Evolutionary conservation across 2,329 filamentous ascomycete genomes (phyloP), one percentile per base, ranked within the genome.

Genomic region (Microthyrium microscopicum): DNA sequence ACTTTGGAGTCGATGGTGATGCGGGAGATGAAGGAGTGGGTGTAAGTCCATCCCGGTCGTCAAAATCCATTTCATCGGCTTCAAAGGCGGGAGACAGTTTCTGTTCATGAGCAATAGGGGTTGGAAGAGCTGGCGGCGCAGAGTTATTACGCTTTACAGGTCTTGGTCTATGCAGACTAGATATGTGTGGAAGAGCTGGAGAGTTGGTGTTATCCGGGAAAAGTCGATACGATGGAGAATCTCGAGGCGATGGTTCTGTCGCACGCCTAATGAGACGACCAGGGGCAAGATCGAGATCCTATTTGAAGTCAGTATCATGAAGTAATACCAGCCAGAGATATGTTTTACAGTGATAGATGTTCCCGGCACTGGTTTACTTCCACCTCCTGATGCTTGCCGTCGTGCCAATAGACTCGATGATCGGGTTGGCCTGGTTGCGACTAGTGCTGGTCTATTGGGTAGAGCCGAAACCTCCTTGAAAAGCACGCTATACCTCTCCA

Each of bases 401-500:
- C 54, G 44, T 19, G 43, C 44, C 13, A 55, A 39, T 4, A 57
- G 44, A 5, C 50, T 51, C 4, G 48, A 47, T 5, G 45, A 44
- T 1, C 42, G 44, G 22, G 22, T 9, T 9, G 22, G 22, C 22
- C 12, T 12, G 9, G 22, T 26, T 26, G 9, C 22, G 21, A 38
- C 45, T 11, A 44, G 43, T 6, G 47, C 46, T 4, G 39, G 50
- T 39, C 70, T 26, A 7, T 21, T 18, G 26, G 26, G 5, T 7
- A 13, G 67, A 17, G 9, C 9, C 18, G 93, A 58, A 5, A 94
- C 62, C 24, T 69, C 70, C 35, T 76, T 73, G 48, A 95, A 94
- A 85, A 94, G 94, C 42, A 94, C 70, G 44, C 84, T 93, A 45
- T 93, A 95, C 31, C 87, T 66, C 50, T 94, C 87, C 65, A 95